Conservation (phyloP, 805 yeast genomes). For the Metschnikowia baotianmanensis region DNA sequence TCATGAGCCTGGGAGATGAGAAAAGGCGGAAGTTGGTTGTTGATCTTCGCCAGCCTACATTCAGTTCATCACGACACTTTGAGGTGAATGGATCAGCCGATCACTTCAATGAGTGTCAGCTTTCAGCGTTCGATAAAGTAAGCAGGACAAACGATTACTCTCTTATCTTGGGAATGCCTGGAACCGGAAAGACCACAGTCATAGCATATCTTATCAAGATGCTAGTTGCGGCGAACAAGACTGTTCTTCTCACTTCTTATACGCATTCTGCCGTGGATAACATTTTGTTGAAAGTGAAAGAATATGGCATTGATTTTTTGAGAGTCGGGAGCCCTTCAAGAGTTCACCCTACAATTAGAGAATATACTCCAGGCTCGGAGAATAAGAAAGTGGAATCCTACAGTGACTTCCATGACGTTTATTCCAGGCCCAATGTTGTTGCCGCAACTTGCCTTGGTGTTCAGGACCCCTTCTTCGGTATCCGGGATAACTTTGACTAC, state of each 20-base stretch:
- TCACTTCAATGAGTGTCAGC: conserved; percentile 68
- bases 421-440: conserved; percentile 64
- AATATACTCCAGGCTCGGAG: conserved; percentile 46
- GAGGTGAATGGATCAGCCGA: conserved; percentile 12
- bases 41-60: conserved; percentile 50
- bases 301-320: conserved; percentile 43
- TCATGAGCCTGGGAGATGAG: conserved; percentile 49
- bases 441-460: conserved; percentile 89
- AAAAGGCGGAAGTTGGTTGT: conserved; percentile 50
- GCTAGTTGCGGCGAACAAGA: conserved; percentile 57
- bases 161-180: conserved; percentile 94
- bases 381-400: conserved; percentile 33
- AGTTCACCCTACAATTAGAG: conserved; percentile 60
- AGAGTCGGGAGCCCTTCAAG: conserved; percentile 62
- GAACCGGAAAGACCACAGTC: conserved; percentile 93
- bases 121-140: conserved; percentile 62
- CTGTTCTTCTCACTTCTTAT: conserved; percentile 77
- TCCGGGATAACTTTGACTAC: conserved; percentile 68
- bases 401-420: conserved; percentile 46
- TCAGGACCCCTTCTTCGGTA: conserved; percentile 55
- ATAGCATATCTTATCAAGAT: conserved; percentile 71
- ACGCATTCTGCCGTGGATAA: conserved; percentile 98
- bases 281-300: conserved; percentile 67
- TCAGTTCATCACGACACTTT: conserved; percentile 25
- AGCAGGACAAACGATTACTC: conserved; percentile 70